Evolutionary conservation across 2,329 filamentous ascomycete species (phyloP).

Genomic region (Beauveria australis): DNA sequence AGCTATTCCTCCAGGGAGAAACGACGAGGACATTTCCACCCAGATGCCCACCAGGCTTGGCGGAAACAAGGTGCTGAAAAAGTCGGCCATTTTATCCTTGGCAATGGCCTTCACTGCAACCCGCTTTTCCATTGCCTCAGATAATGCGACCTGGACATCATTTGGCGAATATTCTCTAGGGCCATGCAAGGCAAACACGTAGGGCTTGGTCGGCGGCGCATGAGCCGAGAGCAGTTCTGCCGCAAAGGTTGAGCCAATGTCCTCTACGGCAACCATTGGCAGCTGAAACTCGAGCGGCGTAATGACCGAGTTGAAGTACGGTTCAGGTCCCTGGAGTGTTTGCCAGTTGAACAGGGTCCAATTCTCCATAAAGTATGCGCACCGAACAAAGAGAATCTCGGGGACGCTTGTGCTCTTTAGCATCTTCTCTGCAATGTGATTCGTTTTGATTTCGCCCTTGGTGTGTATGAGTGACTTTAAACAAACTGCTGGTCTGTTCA

Average conservation of each 20-base stretch:
- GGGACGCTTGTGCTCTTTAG: conserved; percentile 14
- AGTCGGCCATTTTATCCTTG: conserved; percentile 15
- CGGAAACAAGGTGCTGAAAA: conserved; percentile 18
- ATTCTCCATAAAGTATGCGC: conserved; percentile 32
- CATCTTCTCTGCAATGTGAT: conserved; percentile 24
- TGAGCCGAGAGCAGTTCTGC: conserved; percentile 17
- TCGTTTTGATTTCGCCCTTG: conserved; percentile 28
- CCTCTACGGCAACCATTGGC: conserved; percentile 23
- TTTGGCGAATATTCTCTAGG: conserved; percentile 21
- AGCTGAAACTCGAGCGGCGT: conserved; percentile 24
- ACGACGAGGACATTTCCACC: conserved; percentile 23
- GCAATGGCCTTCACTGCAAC: conserved; percentile 22
- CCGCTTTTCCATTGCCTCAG: conserved; percentile 17
- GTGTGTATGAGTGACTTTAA: neutral
- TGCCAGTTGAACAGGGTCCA: conserved; percentile 21
- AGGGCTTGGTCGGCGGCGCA: conserved; percentile 16
- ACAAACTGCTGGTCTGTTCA: no score
- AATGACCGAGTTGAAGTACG: conserved; percentile 27
- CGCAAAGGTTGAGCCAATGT: conserved; percentile 20
- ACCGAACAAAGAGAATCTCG: conserved; percentile 24
- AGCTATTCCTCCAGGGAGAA: conserved; percentile 21
- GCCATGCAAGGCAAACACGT: conserved; percentile 25
- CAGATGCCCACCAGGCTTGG: conserved; percentile 18
- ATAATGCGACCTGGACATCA: conserved; percentile 23
- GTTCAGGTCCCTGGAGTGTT: conserved; percentile 18